phyloP scores from a whole-genome alignment of 2,329 filamentous ascomycete species.

The Basipetospora chlamydospora region DNA sequence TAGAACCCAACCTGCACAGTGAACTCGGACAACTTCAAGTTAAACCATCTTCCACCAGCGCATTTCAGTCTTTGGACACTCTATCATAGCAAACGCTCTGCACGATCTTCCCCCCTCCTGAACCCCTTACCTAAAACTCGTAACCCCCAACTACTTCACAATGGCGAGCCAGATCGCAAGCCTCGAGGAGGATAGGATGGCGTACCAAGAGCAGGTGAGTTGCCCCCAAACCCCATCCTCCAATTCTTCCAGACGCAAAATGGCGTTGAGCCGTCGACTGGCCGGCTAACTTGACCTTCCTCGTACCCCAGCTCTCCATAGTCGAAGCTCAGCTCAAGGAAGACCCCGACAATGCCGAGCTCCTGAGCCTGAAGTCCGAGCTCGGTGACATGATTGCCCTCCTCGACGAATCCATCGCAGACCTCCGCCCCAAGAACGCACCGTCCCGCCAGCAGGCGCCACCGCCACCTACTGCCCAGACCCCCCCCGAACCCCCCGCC shows the following conservation, averaged over 20 bases:
- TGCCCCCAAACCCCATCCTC: background rate
- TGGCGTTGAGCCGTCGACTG: too few species aligned
- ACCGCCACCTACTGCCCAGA: slow-evolving; percentile 17
- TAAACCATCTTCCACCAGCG: too few species aligned
- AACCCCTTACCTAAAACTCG: too few species aligned
- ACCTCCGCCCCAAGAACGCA: slow-evolving; percentile 45
- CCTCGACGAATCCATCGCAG: slow-evolving; percentile 66
- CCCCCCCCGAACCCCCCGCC: background rate
- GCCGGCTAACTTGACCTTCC: slow-evolving; percentile 9
- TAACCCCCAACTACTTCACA: too few species aligned
- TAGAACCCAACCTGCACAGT: too few species aligned
- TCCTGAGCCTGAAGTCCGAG: slow-evolving; percentile 64
- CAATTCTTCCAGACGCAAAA: background rate
- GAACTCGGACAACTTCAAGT: too few species aligned
- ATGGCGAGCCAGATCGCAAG: slow-evolving; percentile 20
- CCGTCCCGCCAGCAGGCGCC: slow-evolving; percentile 32
- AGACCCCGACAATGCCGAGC: slow-evolving; percentile 67
- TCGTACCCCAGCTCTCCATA: slow-evolving; percentile 63
- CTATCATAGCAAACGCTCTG: background rate
- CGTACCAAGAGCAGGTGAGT: slow-evolving; percentile 42
- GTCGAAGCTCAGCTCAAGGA: slow-evolving; percentile 62
- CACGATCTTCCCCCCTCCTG: background rate
- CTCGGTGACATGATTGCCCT: slow-evolving; percentile 69
- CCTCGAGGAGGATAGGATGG: slow-evolving; percentile 36
- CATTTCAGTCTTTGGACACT: too few species aligned